A percentile compares a stretch with the other conserved stretches of the same genome.
Evolutionary conservation across 768 basidiomycete genomes (phyloP).

Genomic region (Lactarius akahatsu): DNA sequence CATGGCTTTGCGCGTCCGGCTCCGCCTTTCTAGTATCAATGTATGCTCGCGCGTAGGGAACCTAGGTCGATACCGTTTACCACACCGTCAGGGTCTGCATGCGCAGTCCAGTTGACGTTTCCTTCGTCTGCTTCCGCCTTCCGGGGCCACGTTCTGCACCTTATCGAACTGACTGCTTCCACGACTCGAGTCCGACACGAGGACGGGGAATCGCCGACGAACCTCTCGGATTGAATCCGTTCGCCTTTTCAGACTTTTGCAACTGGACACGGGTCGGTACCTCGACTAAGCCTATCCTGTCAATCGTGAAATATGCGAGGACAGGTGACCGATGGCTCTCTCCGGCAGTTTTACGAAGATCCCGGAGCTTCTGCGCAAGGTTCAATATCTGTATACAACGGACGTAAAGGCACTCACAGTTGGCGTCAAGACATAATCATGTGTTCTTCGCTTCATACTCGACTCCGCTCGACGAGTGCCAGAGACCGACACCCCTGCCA

Average conservation of each 20-base stretch:
- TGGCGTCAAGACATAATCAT: too few species aligned
- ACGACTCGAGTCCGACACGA: slow-evolving; percentile 76
- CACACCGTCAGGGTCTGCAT: slow-evolving; percentile 85
- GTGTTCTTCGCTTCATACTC: too few species aligned
- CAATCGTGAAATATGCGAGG: too few species aligned
- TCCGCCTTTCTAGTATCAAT: slow-evolving; percentile 74
- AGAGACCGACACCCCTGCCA: too few species aligned
- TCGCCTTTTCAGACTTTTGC: slow-evolving; percentile 41
- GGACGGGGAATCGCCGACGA: slow-evolving; percentile 66
- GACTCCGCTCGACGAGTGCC: too few species aligned
- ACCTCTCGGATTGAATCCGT: slow-evolving; percentile 42
- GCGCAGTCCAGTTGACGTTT: slow-evolving; percentile 71
- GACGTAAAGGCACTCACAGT: too few species aligned
- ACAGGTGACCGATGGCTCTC: too few species aligned
- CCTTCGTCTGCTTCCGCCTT: slow-evolving; percentile 85
- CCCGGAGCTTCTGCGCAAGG: too few species aligned
- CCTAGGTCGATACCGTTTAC: slow-evolving; percentile 74
- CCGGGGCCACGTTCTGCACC: slow-evolving; percentile 92
- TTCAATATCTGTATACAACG: too few species aligned
- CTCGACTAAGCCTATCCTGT: too few species aligned
- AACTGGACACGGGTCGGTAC: not conserved
- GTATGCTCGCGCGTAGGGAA: slow-evolving; percentile 83
- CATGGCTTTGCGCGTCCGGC: slow-evolving; percentile 43
- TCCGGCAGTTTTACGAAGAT: too few species aligned
- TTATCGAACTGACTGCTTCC: slow-evolving; percentile 84